Evolutionary conservation across 257 asterid genomes (phyloP).

Genomic region (Nemophila menziesii): DNA sequence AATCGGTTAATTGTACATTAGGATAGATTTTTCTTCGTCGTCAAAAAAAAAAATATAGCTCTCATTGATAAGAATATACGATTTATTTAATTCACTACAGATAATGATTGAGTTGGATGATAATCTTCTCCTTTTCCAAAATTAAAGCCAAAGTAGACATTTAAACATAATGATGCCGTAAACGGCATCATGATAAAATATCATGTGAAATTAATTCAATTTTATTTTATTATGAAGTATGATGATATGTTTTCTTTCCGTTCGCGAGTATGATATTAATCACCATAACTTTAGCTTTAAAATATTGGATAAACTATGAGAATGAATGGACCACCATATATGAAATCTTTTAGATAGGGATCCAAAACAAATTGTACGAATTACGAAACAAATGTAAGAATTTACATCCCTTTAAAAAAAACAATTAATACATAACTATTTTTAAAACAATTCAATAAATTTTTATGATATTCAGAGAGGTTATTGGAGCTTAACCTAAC

Average conservation of each 20-base stretch:
- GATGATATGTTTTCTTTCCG: conserved; percentile 1
- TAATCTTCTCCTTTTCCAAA: too few species aligned
- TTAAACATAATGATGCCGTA: background rate
- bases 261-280: background rate
- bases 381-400: background rate
- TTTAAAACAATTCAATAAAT: too few species aligned
- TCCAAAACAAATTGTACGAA: background rate
- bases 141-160: background rate
- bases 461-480: too few species aligned
- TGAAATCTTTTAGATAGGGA: too few species aligned
- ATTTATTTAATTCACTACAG: too few species aligned
- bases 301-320: background rate
- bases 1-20: too few species aligned
- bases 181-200: background rate
- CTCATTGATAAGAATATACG: too few species aligned
- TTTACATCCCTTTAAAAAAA: background rate
- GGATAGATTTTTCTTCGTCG: too few species aligned
- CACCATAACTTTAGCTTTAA: background rate
- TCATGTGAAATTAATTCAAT: conserved; percentile 13
- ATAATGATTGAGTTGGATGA: too few species aligned
- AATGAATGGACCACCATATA: background rate
- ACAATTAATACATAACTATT: too few species aligned
- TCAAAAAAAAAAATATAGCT: too few species aligned
- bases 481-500: too few species aligned
- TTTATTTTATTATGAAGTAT: conserved; percentile 3